These are phyloP conservation scores for Xylaria arbuscula DNA, from an alignment of 2,329 filamentous ascomycete genomes.

Conservation along the genomic window DNA sequence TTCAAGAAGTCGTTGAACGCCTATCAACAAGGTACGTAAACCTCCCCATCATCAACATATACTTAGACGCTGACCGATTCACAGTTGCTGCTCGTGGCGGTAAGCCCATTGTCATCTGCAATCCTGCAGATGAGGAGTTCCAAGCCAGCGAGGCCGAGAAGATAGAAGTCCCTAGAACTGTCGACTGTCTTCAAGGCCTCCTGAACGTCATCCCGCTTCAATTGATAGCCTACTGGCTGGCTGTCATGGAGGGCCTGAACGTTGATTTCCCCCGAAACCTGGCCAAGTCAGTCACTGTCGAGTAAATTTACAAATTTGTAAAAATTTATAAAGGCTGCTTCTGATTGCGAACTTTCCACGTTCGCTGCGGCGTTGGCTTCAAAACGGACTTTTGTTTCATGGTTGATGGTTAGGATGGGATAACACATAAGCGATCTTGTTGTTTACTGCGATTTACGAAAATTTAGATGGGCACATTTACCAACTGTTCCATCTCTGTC, in stretches of 20 bases:
- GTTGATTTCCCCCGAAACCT: conserved; percentile 99
- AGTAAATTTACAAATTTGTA: conserved; percentile 67
- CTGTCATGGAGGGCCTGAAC: conserved; percentile 93
- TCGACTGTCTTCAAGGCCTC: conserved; percentile 94
- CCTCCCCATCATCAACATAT: neutral
- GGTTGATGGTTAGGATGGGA: conserved; percentile 42
- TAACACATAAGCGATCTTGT: conserved; percentile 42
- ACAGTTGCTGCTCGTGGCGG: conserved; percentile 93
- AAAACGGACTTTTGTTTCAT: conserved; percentile 40
- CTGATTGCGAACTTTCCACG: conserved; percentile 36
- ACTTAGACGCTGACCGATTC: conserved; percentile 40
- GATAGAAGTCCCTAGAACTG: conserved; percentile 96
- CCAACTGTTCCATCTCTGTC: conserved; percentile 18
- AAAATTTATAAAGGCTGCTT: conserved; percentile 27
- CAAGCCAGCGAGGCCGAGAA: conserved; percentile 88
- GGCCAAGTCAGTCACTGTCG: conserved; percentile 98
- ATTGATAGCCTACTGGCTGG: conserved; percentile 98
- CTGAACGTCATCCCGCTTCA: conserved; percentile 98
- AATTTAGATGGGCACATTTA: conserved; percentile 35
- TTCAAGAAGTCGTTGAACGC: conserved; percentile 99
- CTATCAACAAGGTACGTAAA: conserved; percentile 86
- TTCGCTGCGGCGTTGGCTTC: conserved; percentile 43
- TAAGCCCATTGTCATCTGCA: conserved; percentile 99
- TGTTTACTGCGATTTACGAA: conserved; percentile 38
- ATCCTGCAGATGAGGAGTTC: conserved; percentile 89